Evolutionary conservation across 805 yeast genomes (phyloP).

Genomic region (Metschnikowia continentalis): DNA sequence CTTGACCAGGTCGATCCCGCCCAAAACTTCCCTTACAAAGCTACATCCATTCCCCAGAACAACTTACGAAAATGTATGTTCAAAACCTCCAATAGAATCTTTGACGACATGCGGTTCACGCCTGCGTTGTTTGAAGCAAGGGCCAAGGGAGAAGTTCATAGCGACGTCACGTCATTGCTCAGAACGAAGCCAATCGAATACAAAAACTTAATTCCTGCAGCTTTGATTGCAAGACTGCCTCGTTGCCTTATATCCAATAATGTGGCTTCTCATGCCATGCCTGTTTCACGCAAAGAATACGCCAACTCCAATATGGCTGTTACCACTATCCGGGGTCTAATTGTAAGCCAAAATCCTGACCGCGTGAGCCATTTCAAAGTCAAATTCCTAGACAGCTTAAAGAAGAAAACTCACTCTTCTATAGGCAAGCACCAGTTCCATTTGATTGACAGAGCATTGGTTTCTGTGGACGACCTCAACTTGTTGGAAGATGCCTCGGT

Average conservation of each 20-base stretch:
- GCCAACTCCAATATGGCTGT: conserved; percentile 19
- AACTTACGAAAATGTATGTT: conserved; percentile 29
- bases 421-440: conserved; percentile 38
- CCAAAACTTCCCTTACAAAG: conserved; percentile 11
- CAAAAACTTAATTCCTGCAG: conserved; percentile 18
- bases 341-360: conserved; percentile 16
- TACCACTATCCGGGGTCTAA: conserved; percentile 29
- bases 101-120: conserved; percentile 51
- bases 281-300: conserved; percentile 20
- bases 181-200: conserved; percentile 36
- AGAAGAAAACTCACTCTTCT: background rate
- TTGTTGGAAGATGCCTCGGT: conserved; percentile 15
- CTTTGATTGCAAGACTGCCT: conserved; percentile 8
- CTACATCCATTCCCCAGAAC: conserved; percentile 14
- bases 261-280: conserved; percentile 29
- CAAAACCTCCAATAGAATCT: conserved; percentile 63
- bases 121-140: conserved; percentile 13
- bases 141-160: background rate
- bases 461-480: conserved; percentile 29
- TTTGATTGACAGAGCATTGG: conserved; percentile 19
- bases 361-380: conserved; percentile 28
- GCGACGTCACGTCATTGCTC: conserved; percentile 19
- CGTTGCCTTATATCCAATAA: conserved; percentile 35
- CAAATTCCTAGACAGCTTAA: conserved; percentile 21
- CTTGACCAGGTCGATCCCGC: conserved; percentile 1